Percentiles rank a stretch among this genome's conserved stretches.
Conservation (phyloP, 2,329 filamentous ascomycete genomes). For the Daldinia sp. region DNA sequence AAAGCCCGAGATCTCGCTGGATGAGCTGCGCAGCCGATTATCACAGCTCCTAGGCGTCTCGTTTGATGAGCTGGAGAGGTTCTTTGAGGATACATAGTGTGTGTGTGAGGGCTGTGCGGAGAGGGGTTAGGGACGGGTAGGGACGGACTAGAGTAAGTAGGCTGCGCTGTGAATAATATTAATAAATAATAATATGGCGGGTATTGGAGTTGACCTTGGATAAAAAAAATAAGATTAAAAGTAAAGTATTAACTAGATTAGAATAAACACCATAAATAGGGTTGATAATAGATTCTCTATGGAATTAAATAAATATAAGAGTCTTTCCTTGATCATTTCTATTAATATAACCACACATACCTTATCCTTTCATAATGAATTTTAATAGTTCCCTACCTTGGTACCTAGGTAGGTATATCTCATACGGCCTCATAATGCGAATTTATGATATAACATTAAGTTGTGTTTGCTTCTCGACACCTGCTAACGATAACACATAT, state of each 20-base stretch:
- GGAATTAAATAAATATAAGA: too few relatives aligned
- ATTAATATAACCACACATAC: too few relatives aligned
- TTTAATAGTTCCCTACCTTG: neutral
- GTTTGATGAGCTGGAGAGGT: constrained; percentile 42
- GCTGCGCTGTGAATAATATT: neutral
- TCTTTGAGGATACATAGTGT: constrained; percentile 41
- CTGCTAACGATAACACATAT: too few relatives aligned
- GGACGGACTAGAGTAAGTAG: neutral
- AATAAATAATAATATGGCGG: neutral
- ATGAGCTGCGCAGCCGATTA: constrained; percentile 45
- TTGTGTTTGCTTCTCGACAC: too few relatives aligned
- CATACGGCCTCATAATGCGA: neutral
- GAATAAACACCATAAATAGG: neutral
- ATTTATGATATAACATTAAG: too few relatives aligned
- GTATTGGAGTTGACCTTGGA: too few relatives aligned
- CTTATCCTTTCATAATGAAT: too few relatives aligned
- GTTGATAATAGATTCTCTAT: too few relatives aligned
- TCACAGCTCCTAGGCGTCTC: constrained; percentile 45
- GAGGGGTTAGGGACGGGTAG: neutral
- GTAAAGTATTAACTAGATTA: too few relatives aligned
- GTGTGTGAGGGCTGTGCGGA: neutral
- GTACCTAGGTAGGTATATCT: neutral
- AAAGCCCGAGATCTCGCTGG: constrained; percentile 43
- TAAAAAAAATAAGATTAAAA: too few relatives aligned
- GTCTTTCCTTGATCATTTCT: too few relatives aligned